Evolutionary conservation across 192 early-diverging fungal genomes (phyloP), one percentile per base, ranked within the genome.

Genomic region (Linnemannia zychae): DNA sequence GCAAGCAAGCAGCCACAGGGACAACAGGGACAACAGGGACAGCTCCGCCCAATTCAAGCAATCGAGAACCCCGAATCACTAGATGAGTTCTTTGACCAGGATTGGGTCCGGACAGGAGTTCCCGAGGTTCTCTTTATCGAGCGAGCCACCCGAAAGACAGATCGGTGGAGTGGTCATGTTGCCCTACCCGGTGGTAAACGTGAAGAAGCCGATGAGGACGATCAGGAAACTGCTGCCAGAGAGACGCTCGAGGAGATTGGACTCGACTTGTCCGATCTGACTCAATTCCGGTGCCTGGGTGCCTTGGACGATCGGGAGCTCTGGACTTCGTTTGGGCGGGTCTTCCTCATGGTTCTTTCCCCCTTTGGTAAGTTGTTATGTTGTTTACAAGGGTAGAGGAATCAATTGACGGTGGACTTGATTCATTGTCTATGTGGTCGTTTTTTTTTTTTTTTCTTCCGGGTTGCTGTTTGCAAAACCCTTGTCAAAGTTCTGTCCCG

Each of bases 121-220:
- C 88, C 88, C 28, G 88, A 89, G 76, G 82, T 89, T 57, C 78
- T 89, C 7, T 89, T 87, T 67, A 87, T 89, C 44, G 82, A 87
- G 57, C 50, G 88, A 31, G 85, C 85, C 3, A 87, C 86, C 74
- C 78, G 88, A 52, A 84, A 89, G 76, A 86, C 84, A 72, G 88
- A 89, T 84, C 84, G 88, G 44, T 89, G 88, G 88, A 81, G 78
- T n/a, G 88, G 88, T 11, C 88, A 89, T 84, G 83, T 89, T 17
- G 88, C 88, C 4, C 75, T 89, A 24, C 88, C 88, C 3, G 88
- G 88, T 9, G 88, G 88, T 50, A 89, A 89, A 48, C 88, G 72
- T 38, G 79, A 89, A 63, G 76, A 80, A 24, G 71, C 65, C 24
- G 81, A 89, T 57, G 78, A 82, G 36, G 84, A 89, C 46, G 88